Conservation (phyloP, 495 filamentous ascomycete genomes). For the Penicillium bialowiezense region DNA sequence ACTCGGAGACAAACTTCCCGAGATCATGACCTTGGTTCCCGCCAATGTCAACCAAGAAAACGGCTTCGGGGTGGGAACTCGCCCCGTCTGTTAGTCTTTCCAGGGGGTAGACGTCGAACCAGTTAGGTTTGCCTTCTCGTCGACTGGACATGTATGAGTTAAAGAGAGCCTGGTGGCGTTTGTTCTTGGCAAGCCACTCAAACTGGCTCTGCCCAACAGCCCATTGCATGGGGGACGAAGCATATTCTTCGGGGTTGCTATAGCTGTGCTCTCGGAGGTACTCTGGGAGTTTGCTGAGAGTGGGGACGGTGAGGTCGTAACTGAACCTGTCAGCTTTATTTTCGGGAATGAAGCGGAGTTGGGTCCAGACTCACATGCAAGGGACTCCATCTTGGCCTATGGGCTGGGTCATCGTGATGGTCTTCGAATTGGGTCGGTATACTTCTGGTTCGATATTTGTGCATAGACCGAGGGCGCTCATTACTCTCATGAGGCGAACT, state of each 20-base stretch:
- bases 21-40: conserved; percentile 48
- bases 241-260: conserved; percentile 17
- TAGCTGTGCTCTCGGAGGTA: conserved; percentile 15
- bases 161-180: conserved; percentile 21
- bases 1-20: conserved; percentile 15
- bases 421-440: conserved; percentile 36
- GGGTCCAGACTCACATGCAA: conserved; percentile 8
- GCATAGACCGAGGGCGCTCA: conserved; percentile 7
- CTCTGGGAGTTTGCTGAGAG: conserved; percentile 13
- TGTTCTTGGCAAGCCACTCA: conserved; percentile 11
- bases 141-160: conserved; percentile 43
- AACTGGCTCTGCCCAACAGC: conserved; percentile 14
- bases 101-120: conserved; percentile 43
- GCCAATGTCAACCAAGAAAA: conserved; percentile 46
- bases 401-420: conserved; percentile 33
- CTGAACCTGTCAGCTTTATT: conserved; percentile 4
- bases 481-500: conserved; percentile 12
- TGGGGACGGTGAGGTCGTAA: conserved; percentile 15
- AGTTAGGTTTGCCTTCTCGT: conserved; percentile 34
- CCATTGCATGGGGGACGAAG: conserved; percentile 7
- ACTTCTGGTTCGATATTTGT: conserved; percentile 14
- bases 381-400: conserved; percentile 18
- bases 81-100: conserved; percentile 28
- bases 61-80: background rate
- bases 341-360: background rate